phyloP scores from a whole-genome alignment of 2,329 filamentous ascomycete species.

The Thelonectria discophora region DNA sequence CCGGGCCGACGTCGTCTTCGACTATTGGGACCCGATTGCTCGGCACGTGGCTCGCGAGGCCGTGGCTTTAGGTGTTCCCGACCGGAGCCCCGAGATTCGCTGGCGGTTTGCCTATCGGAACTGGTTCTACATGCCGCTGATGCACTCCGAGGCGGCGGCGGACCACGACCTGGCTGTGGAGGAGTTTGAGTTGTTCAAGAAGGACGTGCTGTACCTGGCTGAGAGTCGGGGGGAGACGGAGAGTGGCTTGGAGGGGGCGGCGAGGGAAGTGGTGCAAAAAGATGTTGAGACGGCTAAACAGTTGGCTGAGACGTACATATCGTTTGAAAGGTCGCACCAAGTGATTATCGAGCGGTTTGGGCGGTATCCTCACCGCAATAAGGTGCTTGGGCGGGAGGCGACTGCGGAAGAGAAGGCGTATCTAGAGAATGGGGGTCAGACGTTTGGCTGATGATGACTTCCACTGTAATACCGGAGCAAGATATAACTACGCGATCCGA shows the following conservation, averaged over 20 bases:
- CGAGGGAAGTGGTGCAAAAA: slow-evolving; percentile 39
- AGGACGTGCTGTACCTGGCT: slow-evolving; percentile 47
- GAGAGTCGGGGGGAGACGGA: slow-evolving; percentile 30
- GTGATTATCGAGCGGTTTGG: slow-evolving; percentile 63
- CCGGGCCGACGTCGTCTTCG: slow-evolving; percentile 56
- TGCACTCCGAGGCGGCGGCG: slow-evolving; percentile 63
- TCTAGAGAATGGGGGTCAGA: slow-evolving; percentile 55
- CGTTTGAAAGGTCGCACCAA: slow-evolving; percentile 56
- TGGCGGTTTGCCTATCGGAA: slow-evolving; percentile 52
- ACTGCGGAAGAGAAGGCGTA: slow-evolving; percentile 61
- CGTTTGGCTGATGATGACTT: slow-evolving; percentile 41
- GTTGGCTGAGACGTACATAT: slow-evolving; percentile 36
- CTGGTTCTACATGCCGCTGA: slow-evolving; percentile 69
- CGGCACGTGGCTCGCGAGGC: slow-evolving; percentile 53
- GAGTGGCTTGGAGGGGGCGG: slow-evolving; percentile 41
- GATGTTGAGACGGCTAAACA: slow-evolving; percentile 40
- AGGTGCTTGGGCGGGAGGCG: slow-evolving; percentile 56
- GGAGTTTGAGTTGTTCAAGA: slow-evolving; percentile 44
- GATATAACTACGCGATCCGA: not conserved
- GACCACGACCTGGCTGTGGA: slow-evolving; percentile 53
- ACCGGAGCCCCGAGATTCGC: slow-evolving; percentile 39
- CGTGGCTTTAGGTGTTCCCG: slow-evolving; percentile 45
- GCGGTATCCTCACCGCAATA: slow-evolving; percentile 67
- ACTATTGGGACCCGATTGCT: slow-evolving; percentile 64
- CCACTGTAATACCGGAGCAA: not conserved